Evolutionary conservation across 2,329 filamentous ascomycete species (phyloP).

Genomic region (Pseudocercospora crystallina): DNA sequence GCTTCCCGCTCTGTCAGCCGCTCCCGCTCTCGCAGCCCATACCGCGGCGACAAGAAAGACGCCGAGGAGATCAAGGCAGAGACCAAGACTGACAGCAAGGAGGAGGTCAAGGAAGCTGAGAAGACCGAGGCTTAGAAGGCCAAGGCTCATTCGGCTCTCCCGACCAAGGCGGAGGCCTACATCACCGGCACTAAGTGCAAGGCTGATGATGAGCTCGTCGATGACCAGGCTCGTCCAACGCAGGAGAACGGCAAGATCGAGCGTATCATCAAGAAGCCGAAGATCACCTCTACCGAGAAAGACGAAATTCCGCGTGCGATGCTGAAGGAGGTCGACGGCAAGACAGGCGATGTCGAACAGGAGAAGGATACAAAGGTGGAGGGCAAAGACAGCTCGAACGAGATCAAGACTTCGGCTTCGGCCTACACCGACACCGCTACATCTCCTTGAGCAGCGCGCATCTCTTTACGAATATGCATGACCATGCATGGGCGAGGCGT

Average conservation of each 20-base stretch:
- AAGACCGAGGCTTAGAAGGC: constrained; percentile 15
- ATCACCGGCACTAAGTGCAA: neutral
- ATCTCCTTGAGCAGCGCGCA: too few species aligned
- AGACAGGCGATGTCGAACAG: too few species aligned
- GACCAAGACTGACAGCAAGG: constrained; percentile 15
- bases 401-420: too few species aligned
- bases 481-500: too few species aligned
- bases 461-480: too few species aligned
- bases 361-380: too few species aligned
- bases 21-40: constrained; percentile 16
- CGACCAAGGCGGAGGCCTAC: neutral
- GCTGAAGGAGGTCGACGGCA: too few species aligned
- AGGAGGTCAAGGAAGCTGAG: constrained; percentile 12
- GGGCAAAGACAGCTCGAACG: too few species aligned
- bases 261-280: neutral
- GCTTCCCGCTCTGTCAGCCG: constrained; percentile 13
- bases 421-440: too few species aligned
- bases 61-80: constrained; percentile 16
- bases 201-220: neutral
- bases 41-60: constrained; percentile 17
- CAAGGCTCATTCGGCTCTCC: neutral
- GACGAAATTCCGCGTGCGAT: too few species aligned
- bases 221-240: neutral
- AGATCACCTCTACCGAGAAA: too few species aligned
- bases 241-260: neutral